Base-by-base conservation (phyloP, 345 rosid species). In the Gossypium thurberi region DNA sequence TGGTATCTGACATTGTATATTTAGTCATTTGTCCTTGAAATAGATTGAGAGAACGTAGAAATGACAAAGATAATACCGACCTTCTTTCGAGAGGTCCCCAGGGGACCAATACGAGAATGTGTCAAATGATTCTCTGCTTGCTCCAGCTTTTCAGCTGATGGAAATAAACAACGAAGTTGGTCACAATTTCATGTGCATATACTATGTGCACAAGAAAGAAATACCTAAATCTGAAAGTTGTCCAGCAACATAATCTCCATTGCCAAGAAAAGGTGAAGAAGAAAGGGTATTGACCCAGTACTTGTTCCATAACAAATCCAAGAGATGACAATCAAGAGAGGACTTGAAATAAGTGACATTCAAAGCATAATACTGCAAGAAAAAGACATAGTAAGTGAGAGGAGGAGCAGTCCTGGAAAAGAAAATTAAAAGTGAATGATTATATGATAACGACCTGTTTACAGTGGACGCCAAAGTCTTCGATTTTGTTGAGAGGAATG, bases 261-360 rank as follows among this genome's bases (percentile, higher is more conserved):
- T 96, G 62, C 97, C 99, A 84, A 96, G 81, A 59, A 95, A 87
- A 66, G 98, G 96, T 20, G 99, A 95, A 78, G 98, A 95, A 28
- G 99, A 95, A 58, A 93, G 92, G 0, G 98, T 93, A 79, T 93
- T 93, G 67, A 91, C 97, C 96, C 98, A 93, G 75, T 93, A 93
- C 85, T 91, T 90, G 89, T 88, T 93, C 98, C 98, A 93, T 43
- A 93, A 84, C 60, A 93, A 85, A 84, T 92, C 99, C 87, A 95
- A 80, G 76, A 93, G 96, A 82, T 93, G 99, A 70, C 86, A 84
- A 84, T 96, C 99, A 67, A 96, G 97, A 66, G 95, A 87, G 1
- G 99, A 95, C 91, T 93, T 95, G 81, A 95, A 96, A 58, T 93
- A 93, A 78, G 97, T 91, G 77, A 93, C 90, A 77, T 96, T 97